phyloP scores from a whole-genome alignment of 352 stramenopile genomes.

The Pythium rishiriense region DNA sequence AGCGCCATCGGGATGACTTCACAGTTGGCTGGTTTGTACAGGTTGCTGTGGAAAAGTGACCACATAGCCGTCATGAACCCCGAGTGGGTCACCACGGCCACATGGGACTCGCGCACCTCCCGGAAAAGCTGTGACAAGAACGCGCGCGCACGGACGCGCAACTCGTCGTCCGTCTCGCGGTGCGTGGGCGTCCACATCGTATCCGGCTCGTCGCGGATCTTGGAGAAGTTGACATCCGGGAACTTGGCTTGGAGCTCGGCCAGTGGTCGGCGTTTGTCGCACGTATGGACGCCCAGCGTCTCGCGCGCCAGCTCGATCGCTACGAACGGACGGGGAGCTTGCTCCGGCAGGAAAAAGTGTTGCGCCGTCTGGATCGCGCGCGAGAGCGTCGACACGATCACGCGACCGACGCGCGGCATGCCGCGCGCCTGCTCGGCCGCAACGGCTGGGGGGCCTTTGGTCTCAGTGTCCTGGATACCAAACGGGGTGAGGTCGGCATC shows the following conservation, averaged over 20 bases:
- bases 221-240: constrained; percentile 59
- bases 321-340: constrained; percentile 42
- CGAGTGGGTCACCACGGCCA: constrained; percentile 65
- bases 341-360: constrained; percentile 50
- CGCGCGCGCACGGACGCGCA: constrained; percentile 39
- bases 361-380: constrained; percentile 72
- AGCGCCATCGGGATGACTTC: constrained; percentile 33
- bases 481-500: constrained; percentile 65
- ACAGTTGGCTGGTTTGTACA: constrained; percentile 36
- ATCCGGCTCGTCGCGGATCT: constrained; percentile 56
- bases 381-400: constrained; percentile 71
- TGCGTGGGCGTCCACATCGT: constrained; percentile 52
- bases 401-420: constrained; percentile 60
- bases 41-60: constrained; percentile 38
- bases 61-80: constrained; percentile 68
- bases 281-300: constrained; percentile 64
- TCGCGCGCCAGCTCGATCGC: constrained; percentile 69
- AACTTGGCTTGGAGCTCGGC: constrained; percentile 51
- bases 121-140: constrained; percentile 60
- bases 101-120: constrained; percentile 50
- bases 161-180: constrained; percentile 64
- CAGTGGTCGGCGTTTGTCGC: constrained; percentile 57
- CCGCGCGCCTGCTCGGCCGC: constrained; percentile 40
- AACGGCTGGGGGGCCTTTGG: constrained; percentile 40
- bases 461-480: constrained; percentile 47